phyloP scores from a whole-genome alignment of 2,329 filamentous ascomycete species.

The Fusarium tupiense region DNA sequence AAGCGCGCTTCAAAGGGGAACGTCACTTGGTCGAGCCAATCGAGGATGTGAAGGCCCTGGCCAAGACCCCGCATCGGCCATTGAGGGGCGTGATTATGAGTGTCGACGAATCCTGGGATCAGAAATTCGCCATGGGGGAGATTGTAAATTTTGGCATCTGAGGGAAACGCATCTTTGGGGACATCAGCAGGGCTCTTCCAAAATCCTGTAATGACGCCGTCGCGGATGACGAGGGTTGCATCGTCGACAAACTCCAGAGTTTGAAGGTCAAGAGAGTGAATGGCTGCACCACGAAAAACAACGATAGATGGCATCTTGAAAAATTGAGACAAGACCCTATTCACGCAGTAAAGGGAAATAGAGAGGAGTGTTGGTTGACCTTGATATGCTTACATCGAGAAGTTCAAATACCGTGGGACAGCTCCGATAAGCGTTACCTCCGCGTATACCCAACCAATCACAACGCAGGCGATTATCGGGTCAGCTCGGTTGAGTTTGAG shows the following conservation, averaged over 20 bases:
- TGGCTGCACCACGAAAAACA: background rate
- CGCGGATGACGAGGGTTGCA: background rate
- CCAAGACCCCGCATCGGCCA: conserved; percentile 60
- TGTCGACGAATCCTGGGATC: conserved; percentile 70
- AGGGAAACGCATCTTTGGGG: background rate
- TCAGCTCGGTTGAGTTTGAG: background rate
- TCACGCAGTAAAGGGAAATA: background rate
- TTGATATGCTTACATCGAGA: background rate
- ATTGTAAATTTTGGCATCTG: background rate
- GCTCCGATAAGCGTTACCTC: background rate
- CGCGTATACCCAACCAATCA: background rate
- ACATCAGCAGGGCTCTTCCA: background rate
- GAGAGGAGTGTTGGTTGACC: no score
- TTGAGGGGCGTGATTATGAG: conserved; percentile 74
- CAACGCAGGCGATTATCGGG: background rate
- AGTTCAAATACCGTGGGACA: background rate
- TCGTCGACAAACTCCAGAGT: background rate
- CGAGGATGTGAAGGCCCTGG: conserved; percentile 63
- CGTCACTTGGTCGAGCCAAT: conserved; percentile 72
- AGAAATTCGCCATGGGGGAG: background rate
- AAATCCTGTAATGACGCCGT: background rate
- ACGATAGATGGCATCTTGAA: background rate
- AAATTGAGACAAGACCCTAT: rapidly evolving
- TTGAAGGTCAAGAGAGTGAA: background rate
- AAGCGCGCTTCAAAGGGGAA: conserved; percentile 53